Evolutionary conservation across 2,329 filamentous ascomycete genomes (phyloP).

Genomic region (Pyricularia sp.): DNA sequence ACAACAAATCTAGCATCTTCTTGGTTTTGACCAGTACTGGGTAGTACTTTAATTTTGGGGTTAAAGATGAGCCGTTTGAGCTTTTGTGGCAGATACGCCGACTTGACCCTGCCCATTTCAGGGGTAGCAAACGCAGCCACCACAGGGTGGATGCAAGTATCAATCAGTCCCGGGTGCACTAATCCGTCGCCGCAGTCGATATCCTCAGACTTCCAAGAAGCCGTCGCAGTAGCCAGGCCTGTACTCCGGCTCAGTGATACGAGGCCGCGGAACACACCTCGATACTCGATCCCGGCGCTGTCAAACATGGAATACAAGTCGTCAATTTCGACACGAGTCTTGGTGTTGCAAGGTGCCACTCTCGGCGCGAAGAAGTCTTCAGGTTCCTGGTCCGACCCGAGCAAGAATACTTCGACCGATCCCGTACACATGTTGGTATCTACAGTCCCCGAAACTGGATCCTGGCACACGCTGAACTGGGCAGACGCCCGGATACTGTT

Average conservation of each 20-base stretch:
- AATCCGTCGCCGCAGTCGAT: neutral
- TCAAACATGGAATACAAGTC: neutral
- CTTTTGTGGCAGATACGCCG: neutral
- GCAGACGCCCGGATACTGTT: neutral
- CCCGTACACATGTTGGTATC: neutral
- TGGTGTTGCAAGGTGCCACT: neutral
- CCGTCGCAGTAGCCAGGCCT: conserved; percentile 2
- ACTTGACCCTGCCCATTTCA: conserved; percentile 2
- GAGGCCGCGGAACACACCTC: neutral
- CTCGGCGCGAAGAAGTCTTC: neutral
- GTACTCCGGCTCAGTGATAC: conserved; percentile 1
- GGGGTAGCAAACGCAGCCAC: conserved; percentile 3
- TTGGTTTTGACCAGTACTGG: neutral
- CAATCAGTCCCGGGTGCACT: neutral
- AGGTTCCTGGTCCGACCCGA: too few relatives aligned
- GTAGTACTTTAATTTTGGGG: too few relatives aligned
- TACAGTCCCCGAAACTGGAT: neutral
- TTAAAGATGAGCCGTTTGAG: neutral
- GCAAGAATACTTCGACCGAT: neutral
- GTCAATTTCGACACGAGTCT: neutral
- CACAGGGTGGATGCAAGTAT: conserved; percentile 3
- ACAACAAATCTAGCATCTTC: neutral
- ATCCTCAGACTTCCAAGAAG: conserved; percentile 2
- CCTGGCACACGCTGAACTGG: neutral
- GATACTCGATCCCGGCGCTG: neutral